Evolutionary conservation across 371 early-diverging fungal genomes (phyloP).

Genomic region (Haplosporangium sp.): DNA sequence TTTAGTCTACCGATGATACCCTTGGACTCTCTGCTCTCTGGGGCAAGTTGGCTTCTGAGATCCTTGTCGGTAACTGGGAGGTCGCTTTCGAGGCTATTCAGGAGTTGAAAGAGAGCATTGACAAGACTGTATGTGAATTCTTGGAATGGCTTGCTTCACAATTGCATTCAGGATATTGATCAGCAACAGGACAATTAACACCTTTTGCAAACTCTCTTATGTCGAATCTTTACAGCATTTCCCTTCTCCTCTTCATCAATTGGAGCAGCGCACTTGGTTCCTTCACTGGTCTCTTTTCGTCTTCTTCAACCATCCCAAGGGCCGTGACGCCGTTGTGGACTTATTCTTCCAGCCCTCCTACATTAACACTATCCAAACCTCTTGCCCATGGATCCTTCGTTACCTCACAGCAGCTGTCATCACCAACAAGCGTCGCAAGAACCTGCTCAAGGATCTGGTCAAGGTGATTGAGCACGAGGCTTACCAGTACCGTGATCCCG

Average conservation of each 20-base stretch:
- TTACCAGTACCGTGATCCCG: conserved; percentile 86
- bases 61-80: conserved; percentile 93
- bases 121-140: conserved; percentile 67
- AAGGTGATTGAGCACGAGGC: conserved; percentile 89
- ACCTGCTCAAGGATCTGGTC: conserved; percentile 88
- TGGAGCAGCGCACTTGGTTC: conserved; percentile 93
- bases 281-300: conserved; percentile 97
- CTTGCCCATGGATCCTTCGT: conserved; percentile 95
- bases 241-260: conserved; percentile 82
- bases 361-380: conserved; percentile 95
- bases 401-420: conserved; percentile 92
- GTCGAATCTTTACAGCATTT: conserved; percentile 57
- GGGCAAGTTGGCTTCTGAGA: conserved; percentile 97
- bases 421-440: conserved; percentile 91
- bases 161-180: not conserved
- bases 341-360: conserved; percentile 92
- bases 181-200: not conserved
- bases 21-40: conserved; percentile 87
- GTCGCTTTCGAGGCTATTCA: conserved; percentile 88
- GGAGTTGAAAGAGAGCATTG: conserved; percentile 87
- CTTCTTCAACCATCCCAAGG: conserved; percentile 96
- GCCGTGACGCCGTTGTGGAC: conserved; percentile 92
- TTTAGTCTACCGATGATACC: conserved; percentile 85
- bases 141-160: not conserved
- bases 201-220: not conserved